Base-by-base conservation (phyloP, 2,329 filamentous ascomycete species). In the Lachnellula subtilissima region DNA sequence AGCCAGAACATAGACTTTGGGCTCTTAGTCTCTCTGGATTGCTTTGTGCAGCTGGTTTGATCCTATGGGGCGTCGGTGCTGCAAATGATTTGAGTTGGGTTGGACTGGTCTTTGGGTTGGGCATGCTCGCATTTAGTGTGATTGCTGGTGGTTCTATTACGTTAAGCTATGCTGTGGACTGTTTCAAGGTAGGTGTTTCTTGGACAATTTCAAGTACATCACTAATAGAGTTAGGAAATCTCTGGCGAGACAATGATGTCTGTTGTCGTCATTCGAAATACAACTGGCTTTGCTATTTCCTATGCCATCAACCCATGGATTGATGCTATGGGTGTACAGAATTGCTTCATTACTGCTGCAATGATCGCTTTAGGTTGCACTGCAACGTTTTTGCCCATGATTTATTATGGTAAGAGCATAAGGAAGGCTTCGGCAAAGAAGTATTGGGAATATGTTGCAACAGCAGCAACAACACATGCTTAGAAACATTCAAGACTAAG, bases 1-100 rank as follows among this genome's bases (percentile, higher is more conserved):
- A 67, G 52, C 59, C 65, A 0, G 65, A 67, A 47, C 59, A 66
- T 11, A 59, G 64, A 8, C 57, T 67, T 1, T 67, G 65, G 65
- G 55, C 61, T 9, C 64, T 64, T 19, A 47, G 55, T 12, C 58
- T 70, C 1, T 71, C 70, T n/a, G 56, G 72, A 7, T 48, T 79
- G 3, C 61, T 77, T 35, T 66, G 75, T 2, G 74, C 76, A 0
- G 70, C 67, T 9, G 73, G 71, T 0, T 66, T 78, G 7, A 71
- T 78, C 43, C 64, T 78, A 0, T 79, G 76, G 75, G 78, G 78
- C 37, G 72, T 79, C 0, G 77, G 78, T 14, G 75, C 77, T 3
- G 75, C 74, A 50, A 70, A 76, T 28, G 54, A 67, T 1, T 62
- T 78, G 7, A 76, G 78, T 43, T 63, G 58, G 56, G 57, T 78